A percentile compares a stretch with the other conserved stretches of the same genome.
These are phyloP conservation scores for Diaporthe sp. DNA, from an alignment of 2,329 filamentous ascomycete species.

Conservation along the genomic window DNA sequence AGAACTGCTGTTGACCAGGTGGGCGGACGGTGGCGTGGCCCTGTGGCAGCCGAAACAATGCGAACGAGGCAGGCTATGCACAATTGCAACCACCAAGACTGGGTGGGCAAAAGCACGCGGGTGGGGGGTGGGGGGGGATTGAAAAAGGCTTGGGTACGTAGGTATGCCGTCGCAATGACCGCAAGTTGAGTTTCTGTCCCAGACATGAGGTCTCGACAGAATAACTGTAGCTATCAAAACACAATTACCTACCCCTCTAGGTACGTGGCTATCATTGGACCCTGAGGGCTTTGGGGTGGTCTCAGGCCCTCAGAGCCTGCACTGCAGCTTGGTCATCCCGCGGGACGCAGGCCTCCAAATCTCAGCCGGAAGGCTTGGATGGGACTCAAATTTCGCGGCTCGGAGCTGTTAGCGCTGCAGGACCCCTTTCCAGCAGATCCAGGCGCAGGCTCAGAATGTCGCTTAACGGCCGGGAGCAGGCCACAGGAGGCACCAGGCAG, in stretches of 20 bases:
- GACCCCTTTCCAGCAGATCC: not conserved
- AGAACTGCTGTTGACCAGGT: not conserved
- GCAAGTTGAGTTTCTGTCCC: not conserved
- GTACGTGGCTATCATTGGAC: too few relatives aligned
- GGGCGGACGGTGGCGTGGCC: constrained; percentile 11
- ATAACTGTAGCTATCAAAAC: not conserved
- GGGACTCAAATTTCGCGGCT: constrained; percentile 21
- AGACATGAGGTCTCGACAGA: not conserved
- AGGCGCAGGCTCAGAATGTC: constrained; percentile 5
- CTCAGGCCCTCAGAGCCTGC: not conserved
- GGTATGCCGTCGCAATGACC: not conserved
- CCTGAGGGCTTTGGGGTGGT: not conserved
- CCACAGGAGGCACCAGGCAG: not conserved
- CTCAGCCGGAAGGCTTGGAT: constrained; percentile 22
- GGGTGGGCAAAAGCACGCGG: not conserved
- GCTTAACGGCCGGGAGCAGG: not conserved
- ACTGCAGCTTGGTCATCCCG: not conserved
- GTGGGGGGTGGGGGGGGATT: too few relatives aligned
- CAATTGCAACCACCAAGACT: constrained; percentile 5
- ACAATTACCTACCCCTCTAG: too few relatives aligned
- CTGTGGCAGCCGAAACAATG: constrained; percentile 24
- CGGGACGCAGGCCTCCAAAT: constrained; percentile 20
- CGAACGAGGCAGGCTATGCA: constrained; percentile 7
- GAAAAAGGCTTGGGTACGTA: not conserved
- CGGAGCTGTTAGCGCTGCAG: not conserved